These are phyloP conservation scores for Pythium phragmitis DNA, from an alignment of 352 stramenopile species.

Conservation along the genomic window DNA sequence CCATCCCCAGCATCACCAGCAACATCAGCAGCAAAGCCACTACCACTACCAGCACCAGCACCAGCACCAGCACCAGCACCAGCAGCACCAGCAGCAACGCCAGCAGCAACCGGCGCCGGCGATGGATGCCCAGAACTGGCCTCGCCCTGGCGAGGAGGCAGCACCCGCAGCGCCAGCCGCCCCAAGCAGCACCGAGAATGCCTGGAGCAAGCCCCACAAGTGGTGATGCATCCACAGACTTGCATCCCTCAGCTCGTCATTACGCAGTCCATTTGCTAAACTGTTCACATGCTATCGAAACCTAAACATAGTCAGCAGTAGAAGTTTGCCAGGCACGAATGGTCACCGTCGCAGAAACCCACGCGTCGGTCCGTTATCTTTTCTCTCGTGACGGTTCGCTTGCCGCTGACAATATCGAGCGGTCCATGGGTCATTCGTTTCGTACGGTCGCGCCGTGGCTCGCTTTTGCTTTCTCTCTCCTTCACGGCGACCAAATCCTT, in stretches of 20 bases:
- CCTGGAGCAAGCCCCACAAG: conserved; percentile 69
- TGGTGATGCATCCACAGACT: conserved; percentile 30
- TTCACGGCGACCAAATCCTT: conserved; percentile 1
- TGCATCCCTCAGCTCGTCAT: no score
- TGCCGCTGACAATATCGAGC: no score
- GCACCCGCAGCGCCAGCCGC: conserved; percentile 5
- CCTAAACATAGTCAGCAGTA: conserved; percentile 16
- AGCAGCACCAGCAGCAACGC: background rate
- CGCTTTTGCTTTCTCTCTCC: background rate
- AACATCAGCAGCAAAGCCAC: conserved; percentile 16
- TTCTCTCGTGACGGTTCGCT: conserved; percentile 1
- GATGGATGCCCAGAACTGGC: conserved; percentile 13
- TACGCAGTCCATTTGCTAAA: background rate
- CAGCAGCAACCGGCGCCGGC: conserved; percentile 7
- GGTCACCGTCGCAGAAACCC: conserved; percentile 3
- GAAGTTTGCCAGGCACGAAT: background rate
- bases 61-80: background rate
- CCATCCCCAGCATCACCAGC: conserved; percentile 13
- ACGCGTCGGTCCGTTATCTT: conserved; percentile 6
- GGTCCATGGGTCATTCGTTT: background rate
- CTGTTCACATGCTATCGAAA: conserved; percentile 5
- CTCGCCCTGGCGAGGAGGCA: conserved; percentile 3
- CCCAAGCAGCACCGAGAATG: conserved; percentile 29
- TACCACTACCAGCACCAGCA: conserved; percentile 11
- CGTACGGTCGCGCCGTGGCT: background rate